Conservation (phyloP, 2,329 filamentous ascomycete genomes). For the Lachnellula occidentalis region DNA sequence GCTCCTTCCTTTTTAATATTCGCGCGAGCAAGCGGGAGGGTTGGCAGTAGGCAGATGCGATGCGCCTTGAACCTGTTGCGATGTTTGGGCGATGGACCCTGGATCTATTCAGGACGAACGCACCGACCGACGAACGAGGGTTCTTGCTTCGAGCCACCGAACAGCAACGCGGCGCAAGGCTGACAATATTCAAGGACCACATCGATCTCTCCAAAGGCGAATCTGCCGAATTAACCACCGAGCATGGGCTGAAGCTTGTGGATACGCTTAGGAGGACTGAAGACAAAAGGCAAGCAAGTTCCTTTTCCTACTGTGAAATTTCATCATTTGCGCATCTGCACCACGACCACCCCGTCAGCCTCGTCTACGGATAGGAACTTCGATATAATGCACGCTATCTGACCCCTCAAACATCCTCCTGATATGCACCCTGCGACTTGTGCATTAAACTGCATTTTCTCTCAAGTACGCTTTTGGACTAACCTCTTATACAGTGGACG, state of each 20-base stretch:
- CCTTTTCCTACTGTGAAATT: not conserved
- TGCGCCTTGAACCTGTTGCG: conserved; percentile 11
- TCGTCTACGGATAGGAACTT: conserved; percentile 8
- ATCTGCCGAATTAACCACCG: conserved; percentile 61
- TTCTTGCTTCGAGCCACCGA: conserved; percentile 7
- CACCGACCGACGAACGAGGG: conserved; percentile 13
- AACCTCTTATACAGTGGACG: conserved; percentile 51
- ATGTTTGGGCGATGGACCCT: conserved; percentile 18
- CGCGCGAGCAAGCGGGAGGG: conserved; percentile 1
- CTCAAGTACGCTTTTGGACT: conserved; percentile 5
- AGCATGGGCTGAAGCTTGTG: conserved; percentile 67
- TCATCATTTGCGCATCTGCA: not conserved
- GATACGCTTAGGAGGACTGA: conserved; percentile 69
- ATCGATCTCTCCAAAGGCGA: conserved; percentile 39
- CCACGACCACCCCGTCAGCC: conserved; percentile 7
- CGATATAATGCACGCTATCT: conserved; percentile 6
- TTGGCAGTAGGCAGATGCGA: conserved; percentile 1
- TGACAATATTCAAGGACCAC: conserved; percentile 27
- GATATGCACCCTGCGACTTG: not conserved
- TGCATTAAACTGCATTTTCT: not conserved
- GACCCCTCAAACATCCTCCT: conserved; percentile 3
- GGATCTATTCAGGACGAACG: conserved; percentile 7
- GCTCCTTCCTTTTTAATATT: conserved; percentile 1
- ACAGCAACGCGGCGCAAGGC: conserved; percentile 17
- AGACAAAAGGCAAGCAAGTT: conserved; percentile 80